Conservation (phyloP, 2,329 filamentous ascomycete species). For the Cytospora piceae region DNA sequence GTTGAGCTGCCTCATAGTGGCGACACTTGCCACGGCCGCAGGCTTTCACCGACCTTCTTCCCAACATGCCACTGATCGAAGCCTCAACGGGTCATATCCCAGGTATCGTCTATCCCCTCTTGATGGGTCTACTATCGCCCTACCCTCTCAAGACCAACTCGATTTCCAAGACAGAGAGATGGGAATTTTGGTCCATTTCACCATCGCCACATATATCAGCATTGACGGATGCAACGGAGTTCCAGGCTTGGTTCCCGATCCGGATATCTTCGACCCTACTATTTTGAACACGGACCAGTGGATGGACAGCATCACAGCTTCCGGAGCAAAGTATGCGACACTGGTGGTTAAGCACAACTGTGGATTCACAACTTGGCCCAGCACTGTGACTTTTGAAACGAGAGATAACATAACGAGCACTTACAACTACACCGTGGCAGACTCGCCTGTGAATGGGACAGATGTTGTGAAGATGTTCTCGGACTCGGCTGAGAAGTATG, state of each 20-base stretch:
- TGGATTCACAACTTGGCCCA: conserved; percentile 39
- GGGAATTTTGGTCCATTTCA: conserved; percentile 36
- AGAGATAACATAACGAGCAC: conserved; percentile 34
- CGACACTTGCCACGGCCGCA: not conserved
- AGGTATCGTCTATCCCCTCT: conserved; percentile 34
- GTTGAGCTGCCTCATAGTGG: not conserved
- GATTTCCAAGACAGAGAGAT: conserved; percentile 36
- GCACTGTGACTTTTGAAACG: conserved; percentile 35
- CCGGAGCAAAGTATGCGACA: conserved; percentile 38
- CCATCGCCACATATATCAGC: conserved; percentile 35
- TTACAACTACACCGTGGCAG: conserved; percentile 38
- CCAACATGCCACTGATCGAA: not conserved
- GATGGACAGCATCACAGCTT: conserved; percentile 36
- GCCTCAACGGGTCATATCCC: conserved; percentile 19
- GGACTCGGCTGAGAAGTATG: conserved; percentile 35
- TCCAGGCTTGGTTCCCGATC: conserved; percentile 34
- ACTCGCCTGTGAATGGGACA: conserved; percentile 35
- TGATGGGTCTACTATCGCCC: conserved; percentile 36
- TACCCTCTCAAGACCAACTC: conserved; percentile 35
- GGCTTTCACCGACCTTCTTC: not conserved
- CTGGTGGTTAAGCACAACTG: conserved; percentile 40
- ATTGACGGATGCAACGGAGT: conserved; percentile 37
- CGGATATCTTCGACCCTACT: conserved; percentile 33
- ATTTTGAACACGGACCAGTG: conserved; percentile 37
- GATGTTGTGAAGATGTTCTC: conserved; percentile 36